Evolutionary conservation across 768 basidiomycete species (phyloP).

Genomic region (Crassisporium funariophilum): DNA sequence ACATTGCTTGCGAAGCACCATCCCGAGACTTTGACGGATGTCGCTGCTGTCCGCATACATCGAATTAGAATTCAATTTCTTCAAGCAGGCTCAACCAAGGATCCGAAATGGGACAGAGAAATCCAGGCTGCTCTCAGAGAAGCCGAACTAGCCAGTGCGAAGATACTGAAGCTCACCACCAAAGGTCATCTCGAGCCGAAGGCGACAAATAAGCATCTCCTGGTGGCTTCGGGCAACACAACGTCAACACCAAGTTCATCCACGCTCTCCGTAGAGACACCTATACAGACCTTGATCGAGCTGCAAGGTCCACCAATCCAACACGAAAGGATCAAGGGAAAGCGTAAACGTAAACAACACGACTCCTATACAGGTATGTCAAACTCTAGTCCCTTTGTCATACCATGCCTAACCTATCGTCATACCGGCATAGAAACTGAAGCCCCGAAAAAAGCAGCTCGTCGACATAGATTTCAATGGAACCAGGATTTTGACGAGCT

Average conservation of each 20-base stretch:
- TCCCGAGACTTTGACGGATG: slow-evolving; percentile 50
- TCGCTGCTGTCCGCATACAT: slow-evolving; percentile 52
- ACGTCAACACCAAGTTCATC: slow-evolving; percentile 6
- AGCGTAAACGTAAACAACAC: slow-evolving; percentile 24
- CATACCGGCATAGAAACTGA: slow-evolving; percentile 8
- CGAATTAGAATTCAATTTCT: slow-evolving; percentile 59
- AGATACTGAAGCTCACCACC: slow-evolving; percentile 39
- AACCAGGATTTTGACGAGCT: slow-evolving; percentile 87
- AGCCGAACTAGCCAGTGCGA: slow-evolving; percentile 49
- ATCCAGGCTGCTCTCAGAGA: slow-evolving; percentile 58
- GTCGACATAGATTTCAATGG: slow-evolving; percentile 81
- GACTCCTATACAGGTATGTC: slow-evolving; percentile 30
- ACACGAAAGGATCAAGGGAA: slow-evolving; percentile 18
- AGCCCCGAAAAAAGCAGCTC: slow-evolving; percentile 47
- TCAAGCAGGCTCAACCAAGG: slow-evolving; percentile 53
- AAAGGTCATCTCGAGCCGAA: too few species aligned
- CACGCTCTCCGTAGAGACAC: slow-evolving; percentile 16
- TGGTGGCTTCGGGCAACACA: too few species aligned
- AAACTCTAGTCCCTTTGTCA: not conserved
- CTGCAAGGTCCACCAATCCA: slow-evolving; percentile 30
- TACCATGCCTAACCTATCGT: too few species aligned
- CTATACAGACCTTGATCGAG: slow-evolving; percentile 28
- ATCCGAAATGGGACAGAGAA: slow-evolving; percentile 66
- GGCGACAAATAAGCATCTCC: too few species aligned
- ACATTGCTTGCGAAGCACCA: slow-evolving; percentile 55